Conservation (phyloP, 2,329 filamentous ascomycete species). For the Calonectria honghensis region DNA sequence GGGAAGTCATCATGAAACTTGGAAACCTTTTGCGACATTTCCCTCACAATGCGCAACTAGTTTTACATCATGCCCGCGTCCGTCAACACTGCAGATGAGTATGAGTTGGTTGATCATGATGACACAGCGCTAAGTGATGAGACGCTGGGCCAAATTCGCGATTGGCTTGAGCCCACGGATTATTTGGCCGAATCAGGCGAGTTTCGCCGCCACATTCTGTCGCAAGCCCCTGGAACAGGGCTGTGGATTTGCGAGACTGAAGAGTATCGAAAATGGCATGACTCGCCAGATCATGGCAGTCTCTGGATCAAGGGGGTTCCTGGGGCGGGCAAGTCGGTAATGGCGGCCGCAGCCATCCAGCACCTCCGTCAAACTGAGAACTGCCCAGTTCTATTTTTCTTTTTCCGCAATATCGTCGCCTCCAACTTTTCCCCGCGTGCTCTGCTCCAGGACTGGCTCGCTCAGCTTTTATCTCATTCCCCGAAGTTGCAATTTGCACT, state of each 20-base stretch:
- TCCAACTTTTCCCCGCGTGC: slow-evolving; percentile 50
- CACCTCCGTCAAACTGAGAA: slow-evolving; percentile 45
- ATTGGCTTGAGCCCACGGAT: slow-evolving; percentile 56
- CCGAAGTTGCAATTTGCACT: slow-evolving; percentile 48
- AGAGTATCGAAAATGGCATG: slow-evolving; percentile 50
- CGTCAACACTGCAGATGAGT: slow-evolving; percentile 46
- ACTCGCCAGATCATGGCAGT: slow-evolving; percentile 49
- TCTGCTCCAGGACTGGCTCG: slow-evolving; percentile 51
- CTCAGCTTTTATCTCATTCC: slow-evolving; percentile 48
- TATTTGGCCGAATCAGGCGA: slow-evolving; percentile 54
- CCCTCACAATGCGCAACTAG: too few species aligned
- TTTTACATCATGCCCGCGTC: slow-evolving; percentile 42
- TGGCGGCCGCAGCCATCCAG: slow-evolving; percentile 50
- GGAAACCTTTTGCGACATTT: too few species aligned
- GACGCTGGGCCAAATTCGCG: slow-evolving; percentile 42
- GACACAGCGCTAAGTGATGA: slow-evolving; percentile 43
- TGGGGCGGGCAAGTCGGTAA: slow-evolving; percentile 53
- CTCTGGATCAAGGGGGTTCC: slow-evolving; percentile 55
- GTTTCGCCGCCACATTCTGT: slow-evolving; percentile 51
- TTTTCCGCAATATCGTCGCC: slow-evolving; percentile 52
- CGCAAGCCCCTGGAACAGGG: slow-evolving; percentile 53
- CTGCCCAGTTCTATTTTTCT: slow-evolving; percentile 50
- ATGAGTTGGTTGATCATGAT: slow-evolving; percentile 45
- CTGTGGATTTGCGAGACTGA: slow-evolving; percentile 53
- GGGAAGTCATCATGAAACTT: too few species aligned